These are phyloP conservation scores for Mycena maculata DNA, from an alignment of 768 basidiomycete genomes.

Conservation along the genomic window DNA sequence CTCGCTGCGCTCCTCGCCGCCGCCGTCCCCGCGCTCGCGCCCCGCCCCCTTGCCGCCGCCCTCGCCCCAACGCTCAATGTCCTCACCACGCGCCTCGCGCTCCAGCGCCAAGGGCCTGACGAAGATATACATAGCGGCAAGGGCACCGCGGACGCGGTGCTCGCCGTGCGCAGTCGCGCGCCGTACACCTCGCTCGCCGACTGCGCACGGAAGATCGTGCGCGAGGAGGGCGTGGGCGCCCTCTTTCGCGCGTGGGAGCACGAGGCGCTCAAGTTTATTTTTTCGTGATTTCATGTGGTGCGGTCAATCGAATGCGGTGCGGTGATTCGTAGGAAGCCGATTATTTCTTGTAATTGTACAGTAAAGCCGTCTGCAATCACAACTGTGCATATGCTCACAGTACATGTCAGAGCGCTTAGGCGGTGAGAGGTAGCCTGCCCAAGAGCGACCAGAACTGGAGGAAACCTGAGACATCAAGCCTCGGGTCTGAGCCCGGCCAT, in stretches of 20 bases:
- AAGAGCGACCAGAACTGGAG: not conserved
- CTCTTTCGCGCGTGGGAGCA: conserved; percentile 27
- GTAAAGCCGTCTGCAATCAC: too few relatives aligned
- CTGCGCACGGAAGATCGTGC: conserved; percentile 12
- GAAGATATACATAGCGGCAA: not conserved
- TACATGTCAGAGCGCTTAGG: too few relatives aligned
- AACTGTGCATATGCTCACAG: too few relatives aligned
- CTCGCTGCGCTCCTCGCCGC: not conserved
- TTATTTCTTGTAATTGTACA: too few relatives aligned
- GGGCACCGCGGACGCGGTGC: conserved; percentile 7
- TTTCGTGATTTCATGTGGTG: too few relatives aligned
- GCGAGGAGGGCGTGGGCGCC: conserved; percentile 18
- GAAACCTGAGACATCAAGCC: not conserved
- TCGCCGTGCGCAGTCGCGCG: conserved; percentile 13
- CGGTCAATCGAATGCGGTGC: too few relatives aligned
- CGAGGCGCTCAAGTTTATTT: conserved; percentile 9
- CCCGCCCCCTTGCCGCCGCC: conserved; percentile 4
- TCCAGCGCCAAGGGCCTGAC: conserved; percentile 13
- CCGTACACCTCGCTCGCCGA: conserved; percentile 20
- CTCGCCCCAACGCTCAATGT: conserved; percentile 21
- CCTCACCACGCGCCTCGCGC: conserved; percentile 10
- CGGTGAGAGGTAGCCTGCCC: not conserved
- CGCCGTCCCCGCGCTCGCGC: not conserved
- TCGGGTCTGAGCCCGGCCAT: not conserved
- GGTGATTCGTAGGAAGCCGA: too few relatives aligned